Percentiles rank a stretch among this genome's conserved stretches.
Evolutionary conservation across 2,329 filamentous ascomycete genomes (phyloP).

Genomic region (Penicillium verrucosum): DNA sequence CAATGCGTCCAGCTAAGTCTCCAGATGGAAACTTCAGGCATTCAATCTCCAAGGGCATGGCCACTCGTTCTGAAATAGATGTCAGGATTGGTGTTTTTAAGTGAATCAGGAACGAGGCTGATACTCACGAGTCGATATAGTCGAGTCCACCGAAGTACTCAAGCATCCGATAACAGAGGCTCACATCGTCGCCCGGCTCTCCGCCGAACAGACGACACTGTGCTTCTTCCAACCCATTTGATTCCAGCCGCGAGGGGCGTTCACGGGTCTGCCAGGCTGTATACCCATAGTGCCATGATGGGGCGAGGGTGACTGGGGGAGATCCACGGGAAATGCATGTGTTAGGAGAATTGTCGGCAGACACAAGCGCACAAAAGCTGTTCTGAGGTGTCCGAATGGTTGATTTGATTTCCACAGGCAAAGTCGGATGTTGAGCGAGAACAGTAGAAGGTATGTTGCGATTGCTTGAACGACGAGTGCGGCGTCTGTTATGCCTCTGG

Average conservation of each 20-base stretch:
- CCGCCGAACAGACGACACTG: constrained; percentile 47
- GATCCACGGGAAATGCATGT: constrained; percentile 25
- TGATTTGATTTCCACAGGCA: constrained; percentile 1
- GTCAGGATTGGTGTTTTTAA: constrained; percentile 19
- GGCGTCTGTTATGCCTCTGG: constrained; percentile 48
- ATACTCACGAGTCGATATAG: constrained; percentile 45
- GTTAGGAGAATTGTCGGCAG: constrained; percentile 15
- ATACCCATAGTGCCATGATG: constrained; percentile 43
- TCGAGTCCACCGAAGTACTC: constrained; percentile 50
- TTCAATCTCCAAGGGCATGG: constrained; percentile 30
- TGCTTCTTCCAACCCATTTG: constrained; percentile 35
- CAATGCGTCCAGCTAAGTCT: neutral
- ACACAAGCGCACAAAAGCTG: constrained; percentile 16
- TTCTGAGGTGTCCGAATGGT: constrained; percentile 8
- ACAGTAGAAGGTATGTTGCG: constrained; percentile 14
- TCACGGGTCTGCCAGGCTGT: constrained; percentile 42
- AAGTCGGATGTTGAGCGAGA: constrained; percentile 5
- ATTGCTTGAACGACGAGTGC: constrained; percentile 42
- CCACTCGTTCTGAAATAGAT: constrained; percentile 13
- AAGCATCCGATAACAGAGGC: constrained; percentile 49
- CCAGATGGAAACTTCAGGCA: neutral
- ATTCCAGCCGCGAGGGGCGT: constrained; percentile 27
- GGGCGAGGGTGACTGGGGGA: constrained; percentile 32
- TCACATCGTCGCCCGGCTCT: constrained; percentile 44
- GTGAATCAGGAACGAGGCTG: neutral